These are phyloP conservation scores for Curvularia sp. DNA, from an alignment of 2,329 filamentous ascomycete genomes.

Conservation along the genomic window DNA sequence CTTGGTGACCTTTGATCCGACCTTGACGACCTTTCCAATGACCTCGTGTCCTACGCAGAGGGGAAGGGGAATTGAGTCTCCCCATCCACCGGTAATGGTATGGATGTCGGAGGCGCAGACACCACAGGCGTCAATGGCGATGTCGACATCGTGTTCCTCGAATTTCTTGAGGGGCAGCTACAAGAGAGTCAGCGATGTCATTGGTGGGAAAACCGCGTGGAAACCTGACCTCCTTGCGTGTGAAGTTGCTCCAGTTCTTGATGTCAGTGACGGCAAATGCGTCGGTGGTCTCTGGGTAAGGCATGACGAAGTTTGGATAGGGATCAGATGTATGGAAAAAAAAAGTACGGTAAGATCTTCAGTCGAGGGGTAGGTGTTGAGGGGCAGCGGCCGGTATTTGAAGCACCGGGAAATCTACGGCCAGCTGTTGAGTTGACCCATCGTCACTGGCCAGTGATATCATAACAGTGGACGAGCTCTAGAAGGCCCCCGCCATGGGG, in stretches of 20 bases:
- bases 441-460: conserved; percentile 45
- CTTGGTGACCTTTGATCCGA: conserved; percentile 58
- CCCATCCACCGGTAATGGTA: conserved; percentile 67
- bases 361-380: conserved; percentile 28
- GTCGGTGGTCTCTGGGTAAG: conserved; percentile 60
- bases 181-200: conserved; percentile 18
- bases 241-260: conserved; percentile 69
- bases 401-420: conserved; percentile 24
- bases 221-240: conserved; percentile 60
- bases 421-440: conserved; percentile 33
- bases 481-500: conserved; percentile 15
- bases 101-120: conserved; percentile 60
- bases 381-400: conserved; percentile 39
- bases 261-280: conserved; percentile 58
- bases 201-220: background rate
- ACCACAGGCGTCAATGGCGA: conserved; percentile 73
- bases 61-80: conserved; percentile 65
- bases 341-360: conserved; percentile 11
- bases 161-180: conserved; percentile 85
- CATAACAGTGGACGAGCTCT: conserved; percentile 32
- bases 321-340: conserved; percentile 9
- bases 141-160: conserved; percentile 84
- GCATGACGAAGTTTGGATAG: conserved; percentile 48
- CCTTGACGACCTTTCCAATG: conserved; percentile 58
- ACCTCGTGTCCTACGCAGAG: conserved; percentile 72